phyloP scores from a whole-genome alignment of 805 yeast species.

The Kuraishia capsulata region DNA sequence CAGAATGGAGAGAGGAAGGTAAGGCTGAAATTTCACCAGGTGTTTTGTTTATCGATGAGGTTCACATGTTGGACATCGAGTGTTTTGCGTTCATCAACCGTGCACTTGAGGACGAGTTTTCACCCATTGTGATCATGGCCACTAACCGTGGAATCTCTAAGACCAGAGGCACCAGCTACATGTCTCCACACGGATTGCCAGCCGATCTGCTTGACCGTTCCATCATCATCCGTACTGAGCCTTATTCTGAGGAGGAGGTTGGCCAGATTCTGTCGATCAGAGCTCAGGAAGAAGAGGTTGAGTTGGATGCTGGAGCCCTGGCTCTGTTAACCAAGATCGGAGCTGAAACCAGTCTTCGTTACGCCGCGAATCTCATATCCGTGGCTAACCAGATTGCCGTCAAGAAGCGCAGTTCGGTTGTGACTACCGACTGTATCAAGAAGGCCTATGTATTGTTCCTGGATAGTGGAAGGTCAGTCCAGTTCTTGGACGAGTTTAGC shows the following conservation, averaged over 20 bases:
- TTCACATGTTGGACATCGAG: conserved; percentile 96
- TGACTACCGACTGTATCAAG: conserved; percentile 77
- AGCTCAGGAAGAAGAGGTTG: conserved; percentile 91
- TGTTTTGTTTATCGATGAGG: conserved; percentile 95
- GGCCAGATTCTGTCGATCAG: conserved; percentile 80
- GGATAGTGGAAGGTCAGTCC: conserved; percentile 85
- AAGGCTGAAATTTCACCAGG: conserved; percentile 98
- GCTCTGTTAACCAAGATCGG: conserved; percentile 86
- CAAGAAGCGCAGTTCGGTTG: conserved; percentile 61
- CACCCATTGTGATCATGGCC: conserved; percentile 97
- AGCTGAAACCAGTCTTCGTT: conserved; percentile 81
- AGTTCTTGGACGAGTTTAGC: conserved; percentile 59
- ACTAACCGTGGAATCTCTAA: conserved; percentile 93
- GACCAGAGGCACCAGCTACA: conserved; percentile 88
- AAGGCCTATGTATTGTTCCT: conserved; percentile 80
- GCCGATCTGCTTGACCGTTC: conserved; percentile 89
- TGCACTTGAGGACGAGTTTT: conserved; percentile 92
- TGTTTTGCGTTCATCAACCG: conserved; percentile 92
- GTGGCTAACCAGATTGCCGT: conserved; percentile 82
- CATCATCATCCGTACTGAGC: conserved; percentile 79
- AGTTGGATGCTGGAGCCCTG: conserved; percentile 71
- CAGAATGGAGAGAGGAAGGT: conserved; percentile 98
- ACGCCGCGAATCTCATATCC: conserved; percentile 83
- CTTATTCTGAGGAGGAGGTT: conserved; percentile 76
- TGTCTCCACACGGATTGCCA: conserved; percentile 97